phyloP scores from a whole-genome alignment of 176 grass and related monocot genomes.

The Oryza meridionalis region DNA sequence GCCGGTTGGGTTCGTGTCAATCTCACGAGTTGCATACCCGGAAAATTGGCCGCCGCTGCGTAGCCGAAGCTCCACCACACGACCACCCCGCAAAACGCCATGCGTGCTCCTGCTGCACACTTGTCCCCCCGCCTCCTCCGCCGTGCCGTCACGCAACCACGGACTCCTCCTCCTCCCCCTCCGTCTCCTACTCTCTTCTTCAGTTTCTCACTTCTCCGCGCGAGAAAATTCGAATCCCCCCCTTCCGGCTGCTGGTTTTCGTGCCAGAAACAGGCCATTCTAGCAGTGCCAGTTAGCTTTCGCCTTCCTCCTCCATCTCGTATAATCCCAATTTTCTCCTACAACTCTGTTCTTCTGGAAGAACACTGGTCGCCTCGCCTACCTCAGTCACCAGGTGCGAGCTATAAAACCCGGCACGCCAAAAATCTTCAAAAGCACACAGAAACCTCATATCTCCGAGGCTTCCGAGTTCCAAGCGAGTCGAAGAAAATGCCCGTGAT shows the following conservation, averaged over 20 bases:
- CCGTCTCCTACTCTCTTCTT: not conserved
- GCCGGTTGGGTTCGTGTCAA: constrained; percentile 26
- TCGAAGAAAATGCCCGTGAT: constrained; percentile 40
- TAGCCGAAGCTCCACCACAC: constrained; percentile 49
- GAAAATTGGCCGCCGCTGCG: not conserved
- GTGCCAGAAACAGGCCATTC: not conserved
- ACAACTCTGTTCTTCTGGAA: constrained; percentile 34
- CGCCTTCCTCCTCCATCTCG: not conserved
- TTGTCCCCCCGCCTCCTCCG: not conserved
- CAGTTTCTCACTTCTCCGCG: not conserved
- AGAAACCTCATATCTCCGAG: not conserved
- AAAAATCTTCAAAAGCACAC: not conserved
- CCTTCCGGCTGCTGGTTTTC: not conserved
- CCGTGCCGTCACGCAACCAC: constrained; percentile 59
- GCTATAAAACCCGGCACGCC: constrained; percentile 7
- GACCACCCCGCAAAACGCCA: constrained; percentile 39
- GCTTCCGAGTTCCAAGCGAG: not conserved
- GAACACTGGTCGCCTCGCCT: not conserved
- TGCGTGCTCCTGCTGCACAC: not conserved
- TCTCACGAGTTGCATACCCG: not conserved
- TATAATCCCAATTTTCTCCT: too few relatives aligned
- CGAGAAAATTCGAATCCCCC: constrained; percentile 2
- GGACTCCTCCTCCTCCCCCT: too few relatives aligned
- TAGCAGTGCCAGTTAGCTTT: not conserved
- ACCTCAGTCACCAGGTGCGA: not conserved